Percentiles rank a stretch among this genome's conserved stretches.
These are phyloP conservation scores for Claviceps maximensis DNA, from an alignment of 2,329 filamentous ascomycete genomes.

Conservation along the genomic window DNA sequence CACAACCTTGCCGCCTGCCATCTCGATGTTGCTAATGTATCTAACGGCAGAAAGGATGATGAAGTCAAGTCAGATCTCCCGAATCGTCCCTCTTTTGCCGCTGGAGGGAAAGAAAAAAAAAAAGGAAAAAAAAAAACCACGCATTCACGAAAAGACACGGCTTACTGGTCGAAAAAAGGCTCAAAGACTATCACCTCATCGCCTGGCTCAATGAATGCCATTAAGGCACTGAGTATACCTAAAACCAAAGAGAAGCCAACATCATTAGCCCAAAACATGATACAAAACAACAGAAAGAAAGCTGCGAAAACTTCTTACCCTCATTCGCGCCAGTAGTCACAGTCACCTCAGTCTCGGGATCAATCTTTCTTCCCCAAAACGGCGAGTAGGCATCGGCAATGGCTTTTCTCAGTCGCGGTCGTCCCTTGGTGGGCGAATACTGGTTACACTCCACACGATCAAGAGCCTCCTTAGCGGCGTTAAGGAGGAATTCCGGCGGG, in stretches of 20 bases:
- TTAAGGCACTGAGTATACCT: slow-evolving; percentile 89
- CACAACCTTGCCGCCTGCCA: slow-evolving; percentile 88
- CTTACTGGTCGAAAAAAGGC: slow-evolving; percentile 90
- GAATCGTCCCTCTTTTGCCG: too few species aligned
- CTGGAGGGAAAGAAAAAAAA: neutral
- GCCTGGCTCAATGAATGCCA: slow-evolving; percentile 88
- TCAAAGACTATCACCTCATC: slow-evolving; percentile 98
- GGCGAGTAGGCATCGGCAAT: slow-evolving; percentile 87
- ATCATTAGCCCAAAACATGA: neutral
- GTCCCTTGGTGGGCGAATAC: slow-evolving; percentile 91
- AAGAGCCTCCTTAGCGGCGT: slow-evolving; percentile 81
- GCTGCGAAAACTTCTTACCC: slow-evolving; percentile 18
- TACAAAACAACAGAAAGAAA: neutral
- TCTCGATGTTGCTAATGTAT: slow-evolving; percentile 93
- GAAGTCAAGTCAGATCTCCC: neutral
- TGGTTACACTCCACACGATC: slow-evolving; percentile 95
- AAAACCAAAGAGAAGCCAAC: neutral
- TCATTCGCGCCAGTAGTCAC: slow-evolving; percentile 90
- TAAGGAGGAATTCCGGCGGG: slow-evolving; percentile 76
- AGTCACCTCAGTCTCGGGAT: slow-evolving; percentile 86
- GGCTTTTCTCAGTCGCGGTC: slow-evolving; percentile 82
- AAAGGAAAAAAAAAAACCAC: neutral
- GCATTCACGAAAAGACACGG: too few species aligned
- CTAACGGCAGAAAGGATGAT: slow-evolving; percentile 7
- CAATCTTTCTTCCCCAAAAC: slow-evolving; percentile 65